Base-by-base conservation (phyloP, 495 filamentous ascomycete species). In the Aspergillus diversus region DNA sequence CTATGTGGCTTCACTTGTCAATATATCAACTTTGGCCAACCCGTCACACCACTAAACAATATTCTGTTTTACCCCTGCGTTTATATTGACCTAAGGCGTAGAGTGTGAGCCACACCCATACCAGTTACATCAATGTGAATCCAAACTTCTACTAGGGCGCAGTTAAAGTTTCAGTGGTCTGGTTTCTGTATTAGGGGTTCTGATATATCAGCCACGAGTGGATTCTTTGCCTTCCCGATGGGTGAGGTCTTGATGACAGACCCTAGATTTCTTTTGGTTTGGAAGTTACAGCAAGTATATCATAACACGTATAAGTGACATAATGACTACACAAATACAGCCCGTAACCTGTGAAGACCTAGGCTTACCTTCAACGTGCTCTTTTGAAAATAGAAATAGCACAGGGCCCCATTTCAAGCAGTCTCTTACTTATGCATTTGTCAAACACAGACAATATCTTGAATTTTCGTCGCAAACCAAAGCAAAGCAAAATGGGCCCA, bases 1-100 rank as follows among this genome's bases (percentile, higher is more conserved):
- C 6, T 7, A 48, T 48, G 43, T 7, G 43, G 16, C 43, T 48
- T 7, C 16, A 13, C 16, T 17, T 48, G 7, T 17, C 43, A 48
- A 48, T 48, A 48, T 48, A 48, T 7, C 16, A 48, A 48, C 43
- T 48, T 48, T 48, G 43, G 43, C 43, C 43, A 48, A 48, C 43
- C 16, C 5, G n/a, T 48, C 43, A 48, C 43, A 48, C 11, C 43
- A 48, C 43, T 48, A 15, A 48, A 48, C 7, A 48, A 48, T 48
- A 48, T 48, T 48, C 43, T 7, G 7, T 48, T 48, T 48, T 48
- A 48, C 43, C 43, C 43, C 16, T 48, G 43, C 7, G 43, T n/a
- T 48, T 48, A 15, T 17, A 48, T 15, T 48, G 16, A 17, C 16
- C 15, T n/a, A 48, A 48, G n/a, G 16, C 16, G 6, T 48, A 48